These are phyloP conservation scores for Desmodesmus armatus DNA, from an alignment of 139 green algal genomes.

Conservation along the genomic window DNA sequence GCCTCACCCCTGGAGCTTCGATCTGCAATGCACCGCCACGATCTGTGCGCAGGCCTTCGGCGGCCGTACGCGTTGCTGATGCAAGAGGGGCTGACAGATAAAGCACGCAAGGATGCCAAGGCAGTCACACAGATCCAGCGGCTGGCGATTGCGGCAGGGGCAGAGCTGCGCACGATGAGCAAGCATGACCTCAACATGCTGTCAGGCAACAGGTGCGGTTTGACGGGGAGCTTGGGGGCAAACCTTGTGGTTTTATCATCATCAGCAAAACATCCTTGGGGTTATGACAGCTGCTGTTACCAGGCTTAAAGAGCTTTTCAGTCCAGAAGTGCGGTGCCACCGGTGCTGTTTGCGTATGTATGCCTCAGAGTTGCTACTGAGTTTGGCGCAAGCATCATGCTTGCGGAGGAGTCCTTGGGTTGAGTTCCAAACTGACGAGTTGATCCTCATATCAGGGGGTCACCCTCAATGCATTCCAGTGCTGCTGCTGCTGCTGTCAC, in stretches of 20 bases:
- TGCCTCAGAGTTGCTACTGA: too few species aligned
- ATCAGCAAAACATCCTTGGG: too few species aligned
- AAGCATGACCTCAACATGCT: conserved; percentile 95
- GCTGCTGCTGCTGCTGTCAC: background rate
- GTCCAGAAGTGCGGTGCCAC: background rate
- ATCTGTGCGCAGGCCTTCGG: too few species aligned
- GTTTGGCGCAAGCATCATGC: too few species aligned
- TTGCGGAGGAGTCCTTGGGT: too few species aligned
- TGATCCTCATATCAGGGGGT: too few species aligned
- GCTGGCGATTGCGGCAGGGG: conserved; percentile 49
- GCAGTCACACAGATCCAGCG: conserved; percentile 42
- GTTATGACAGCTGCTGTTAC: background rate
- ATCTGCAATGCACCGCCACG: too few species aligned
- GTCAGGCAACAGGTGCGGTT: conserved; percentile 81
- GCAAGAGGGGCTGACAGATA: conserved; percentile 50
- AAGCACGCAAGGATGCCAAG: conserved; percentile 70
- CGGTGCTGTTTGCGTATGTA: too few species aligned
- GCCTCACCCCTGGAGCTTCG: too few species aligned
- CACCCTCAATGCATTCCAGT: background rate
- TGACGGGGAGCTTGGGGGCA: conserved; percentile 48
- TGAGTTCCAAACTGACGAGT: too few species aligned
- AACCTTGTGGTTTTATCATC: background rate
- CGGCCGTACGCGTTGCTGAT: conserved; percentile 53
- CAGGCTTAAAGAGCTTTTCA: background rate
- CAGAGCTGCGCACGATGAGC: conserved; percentile 46